Percentiles rank a stretch among this genome's conserved stretches.
Evolutionary conservation across 1,284 basidiomycete species (phyloP).

Genomic region (Tilletia caries): DNA sequence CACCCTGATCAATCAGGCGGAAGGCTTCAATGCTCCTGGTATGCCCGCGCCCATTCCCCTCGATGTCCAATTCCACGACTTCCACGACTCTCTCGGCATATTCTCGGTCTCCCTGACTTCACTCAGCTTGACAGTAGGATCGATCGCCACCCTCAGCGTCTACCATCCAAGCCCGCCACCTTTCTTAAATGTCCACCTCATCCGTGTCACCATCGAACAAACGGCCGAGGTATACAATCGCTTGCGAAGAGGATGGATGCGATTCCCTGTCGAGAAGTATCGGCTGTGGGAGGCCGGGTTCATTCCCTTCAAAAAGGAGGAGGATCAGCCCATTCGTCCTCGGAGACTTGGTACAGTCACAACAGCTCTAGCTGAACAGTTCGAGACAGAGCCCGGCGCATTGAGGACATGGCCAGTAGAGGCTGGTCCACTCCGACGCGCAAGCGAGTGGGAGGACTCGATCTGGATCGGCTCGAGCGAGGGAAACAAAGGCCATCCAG

Average conservation of each 20-base stretch:
- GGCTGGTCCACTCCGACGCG: not conserved
- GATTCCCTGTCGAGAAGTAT: conserved; percentile 45
- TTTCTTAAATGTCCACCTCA: conserved; percentile 44
- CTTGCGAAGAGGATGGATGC: conserved; percentile 38
- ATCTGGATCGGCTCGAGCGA: not conserved
- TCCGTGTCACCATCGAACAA: conserved; percentile 50
- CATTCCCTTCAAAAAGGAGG: conserved; percentile 47
- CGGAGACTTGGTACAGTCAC: not conserved
- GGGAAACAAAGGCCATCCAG: conserved; percentile 3
- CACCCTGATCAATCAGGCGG: not conserved
- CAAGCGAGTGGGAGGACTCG: not conserved
- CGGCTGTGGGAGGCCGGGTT: conserved; percentile 48
- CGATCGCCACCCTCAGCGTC: conserved; percentile 38
- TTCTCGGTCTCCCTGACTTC: conserved; percentile 43
- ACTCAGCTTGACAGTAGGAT: conserved; percentile 49
- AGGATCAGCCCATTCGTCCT: conserved; percentile 17
- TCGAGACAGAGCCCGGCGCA: too few species aligned
- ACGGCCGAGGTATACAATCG: conserved; percentile 48
- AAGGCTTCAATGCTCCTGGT: conserved; percentile 9
- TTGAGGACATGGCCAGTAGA: not conserved
- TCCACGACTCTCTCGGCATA: conserved; percentile 47
- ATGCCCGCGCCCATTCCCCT: conserved; percentile 37
- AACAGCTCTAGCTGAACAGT: not conserved
- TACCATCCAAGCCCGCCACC: conserved; percentile 48
- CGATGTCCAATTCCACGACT: conserved; percentile 50